Conservation (phyloP, 129 eudicot species). For the Arctium minus region DNA sequence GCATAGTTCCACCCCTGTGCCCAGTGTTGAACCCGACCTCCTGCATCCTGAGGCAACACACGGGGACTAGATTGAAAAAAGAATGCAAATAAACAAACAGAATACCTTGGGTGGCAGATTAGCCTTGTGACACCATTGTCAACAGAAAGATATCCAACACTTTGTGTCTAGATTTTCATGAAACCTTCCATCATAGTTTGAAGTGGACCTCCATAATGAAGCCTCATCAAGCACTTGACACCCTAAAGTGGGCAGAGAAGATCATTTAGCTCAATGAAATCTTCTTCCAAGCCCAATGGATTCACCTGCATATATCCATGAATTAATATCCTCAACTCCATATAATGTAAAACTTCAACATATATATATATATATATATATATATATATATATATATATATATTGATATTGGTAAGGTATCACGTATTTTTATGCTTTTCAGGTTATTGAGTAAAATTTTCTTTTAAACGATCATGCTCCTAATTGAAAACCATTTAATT, state of each 20-base stretch:
- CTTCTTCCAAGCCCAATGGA: constrained; percentile 41
- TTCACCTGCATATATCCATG: constrained; percentile 23
- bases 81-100: neutral
- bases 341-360: neutral
- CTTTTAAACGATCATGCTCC: neutral
- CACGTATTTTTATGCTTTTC: neutral
- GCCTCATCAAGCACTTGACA: constrained; percentile 8
- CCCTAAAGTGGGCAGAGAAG: constrained; percentile 42
- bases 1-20: neutral
- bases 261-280: constrained; percentile 56
- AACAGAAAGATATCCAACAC: constrained; percentile 19
- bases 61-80: neutral
- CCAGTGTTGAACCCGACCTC: neutral
- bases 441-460: neutral
- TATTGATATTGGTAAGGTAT: neutral
- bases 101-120: constrained; percentile 28
- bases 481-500: neutral
- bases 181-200: constrained; percentile 13
- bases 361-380: neutral
- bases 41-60: too few relatives aligned
- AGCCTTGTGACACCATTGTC: constrained; percentile 23
- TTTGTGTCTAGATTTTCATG: constrained; percentile 4
- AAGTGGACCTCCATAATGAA: constrained; percentile 13
- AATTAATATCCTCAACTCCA: neutral
- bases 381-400: neutral